Conservation (phyloP, 2,329 filamentous ascomycete species). For the Metarhizium guizhouense region DNA sequence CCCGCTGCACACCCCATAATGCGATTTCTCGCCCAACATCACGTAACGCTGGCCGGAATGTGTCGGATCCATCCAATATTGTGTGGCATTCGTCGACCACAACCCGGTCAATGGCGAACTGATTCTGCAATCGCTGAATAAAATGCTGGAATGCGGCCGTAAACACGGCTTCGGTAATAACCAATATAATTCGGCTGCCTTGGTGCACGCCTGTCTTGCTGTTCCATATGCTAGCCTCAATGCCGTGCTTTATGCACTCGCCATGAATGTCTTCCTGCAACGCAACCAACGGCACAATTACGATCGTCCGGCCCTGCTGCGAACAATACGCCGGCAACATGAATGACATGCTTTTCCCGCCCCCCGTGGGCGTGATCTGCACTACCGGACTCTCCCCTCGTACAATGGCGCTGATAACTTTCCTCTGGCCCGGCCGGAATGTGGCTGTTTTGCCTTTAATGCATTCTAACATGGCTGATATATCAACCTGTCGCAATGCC, state of each 20-base stretch:
- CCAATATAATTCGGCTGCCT: conserved; percentile 2
- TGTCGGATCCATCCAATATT: neutral
- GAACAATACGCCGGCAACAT: conserved; percentile 10
- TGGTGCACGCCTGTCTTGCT: neutral
- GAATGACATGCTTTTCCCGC: conserved; percentile 13
- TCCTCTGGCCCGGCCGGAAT: conserved; percentile 7
- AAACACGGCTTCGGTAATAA: conserved; percentile 2
- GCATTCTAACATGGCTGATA: conserved; percentile 1
- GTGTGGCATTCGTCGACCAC: conserved; percentile 7
- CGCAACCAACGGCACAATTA: conserved; percentile 7
- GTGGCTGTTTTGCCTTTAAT: conserved; percentile 5
- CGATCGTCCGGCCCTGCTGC: conserved; percentile 4
- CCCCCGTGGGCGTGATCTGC: conserved; percentile 7
- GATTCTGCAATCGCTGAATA: neutral
- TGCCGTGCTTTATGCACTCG: neutral
- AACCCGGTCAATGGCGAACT: conserved; percentile 2
- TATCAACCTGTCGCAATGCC: neutral
- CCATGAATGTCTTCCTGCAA: conserved; percentile 5
- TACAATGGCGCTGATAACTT: conserved; percentile 7
- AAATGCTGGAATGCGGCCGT: conserved; percentile 5
- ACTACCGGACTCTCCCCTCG: conserved; percentile 5
- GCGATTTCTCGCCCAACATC: neutral
- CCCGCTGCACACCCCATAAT: conserved; percentile 3
- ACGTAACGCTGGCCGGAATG: conserved; percentile 2
- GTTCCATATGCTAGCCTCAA: neutral